A percentile compares a stretch with the other conserved stretches of the same genome.
These are phyloP conservation scores for Voacanga thouarsii DNA, from an alignment of 257 asterid genomes.

Conservation along the genomic window DNA sequence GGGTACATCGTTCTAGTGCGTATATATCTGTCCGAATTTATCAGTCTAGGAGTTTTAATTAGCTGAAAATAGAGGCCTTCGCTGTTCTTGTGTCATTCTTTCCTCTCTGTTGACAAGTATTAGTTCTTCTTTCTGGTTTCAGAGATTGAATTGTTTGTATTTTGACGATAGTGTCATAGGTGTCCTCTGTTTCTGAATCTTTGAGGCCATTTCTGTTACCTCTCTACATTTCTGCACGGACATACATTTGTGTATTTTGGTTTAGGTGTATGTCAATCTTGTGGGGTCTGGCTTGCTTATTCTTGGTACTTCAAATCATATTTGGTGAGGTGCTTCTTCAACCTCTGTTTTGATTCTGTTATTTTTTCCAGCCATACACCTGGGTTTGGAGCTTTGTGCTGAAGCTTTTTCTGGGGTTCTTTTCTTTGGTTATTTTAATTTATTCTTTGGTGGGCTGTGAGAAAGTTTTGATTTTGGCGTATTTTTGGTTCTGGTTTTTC, in stretches of 20 bases:
- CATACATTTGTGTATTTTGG: no score
- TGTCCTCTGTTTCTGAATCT: constrained; percentile 19
- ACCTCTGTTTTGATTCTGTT: constrained; percentile 17
- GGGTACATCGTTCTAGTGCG: not conserved
- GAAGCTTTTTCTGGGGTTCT: constrained; percentile 14
- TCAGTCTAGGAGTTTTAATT: not conserved
- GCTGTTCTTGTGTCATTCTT: constrained; percentile 8
- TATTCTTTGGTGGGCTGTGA: constrained; percentile 5
- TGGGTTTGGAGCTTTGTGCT: constrained; percentile 21
- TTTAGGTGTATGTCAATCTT: constrained; percentile 3
- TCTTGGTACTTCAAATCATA: constrained; percentile 14
- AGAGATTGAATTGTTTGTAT: not conserved
- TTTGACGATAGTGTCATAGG: constrained; percentile 2
- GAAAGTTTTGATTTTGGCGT: constrained; percentile 13
- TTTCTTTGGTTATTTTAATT: constrained; percentile 14
- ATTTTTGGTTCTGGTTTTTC: not conserved
- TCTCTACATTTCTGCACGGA: not conserved
- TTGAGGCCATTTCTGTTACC: constrained; percentile 3
- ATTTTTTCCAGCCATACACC: not conserved
- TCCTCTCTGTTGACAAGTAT: constrained; percentile 21
- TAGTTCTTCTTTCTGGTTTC: constrained; percentile 30
- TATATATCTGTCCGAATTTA: not conserved
- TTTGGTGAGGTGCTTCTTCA: constrained; percentile 22
- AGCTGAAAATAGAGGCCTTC: constrained; percentile 4
- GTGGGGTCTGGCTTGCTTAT: constrained; percentile 19